Evolutionary conservation across 164 flowering plant genomes (phyloP).

Genomic region (Pachysandra terminalis): DNA sequence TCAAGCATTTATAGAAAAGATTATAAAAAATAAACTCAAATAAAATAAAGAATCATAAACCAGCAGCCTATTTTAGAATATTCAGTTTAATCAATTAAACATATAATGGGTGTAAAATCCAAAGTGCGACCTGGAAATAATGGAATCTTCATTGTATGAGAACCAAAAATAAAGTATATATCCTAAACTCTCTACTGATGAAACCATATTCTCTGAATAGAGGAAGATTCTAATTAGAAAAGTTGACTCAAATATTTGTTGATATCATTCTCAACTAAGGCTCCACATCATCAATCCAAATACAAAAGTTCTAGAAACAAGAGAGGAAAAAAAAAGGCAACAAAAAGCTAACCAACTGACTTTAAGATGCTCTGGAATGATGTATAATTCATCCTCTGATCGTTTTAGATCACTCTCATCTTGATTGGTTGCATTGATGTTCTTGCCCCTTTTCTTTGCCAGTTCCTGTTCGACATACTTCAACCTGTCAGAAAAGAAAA

Average conservation of each 20-base stretch:
- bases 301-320: neutral
- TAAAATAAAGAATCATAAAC: too few relatives aligned
- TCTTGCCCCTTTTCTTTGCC: conserved; percentile 89
- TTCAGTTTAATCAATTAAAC: too few relatives aligned
- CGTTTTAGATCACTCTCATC: conserved; percentile 1
- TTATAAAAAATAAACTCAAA: too few relatives aligned
- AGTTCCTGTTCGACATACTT: conserved; percentile 92
- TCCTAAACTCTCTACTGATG: too few relatives aligned
- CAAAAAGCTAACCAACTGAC: neutral
- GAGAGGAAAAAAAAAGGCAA: neutral
- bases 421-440: conserved; percentile 46
- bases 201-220: too few relatives aligned
- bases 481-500: conserved; percentile 47
- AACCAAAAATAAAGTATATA: too few relatives aligned
- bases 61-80: too few relatives aligned
- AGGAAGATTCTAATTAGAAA: too few relatives aligned
- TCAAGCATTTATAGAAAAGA: too few relatives aligned
- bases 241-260: neutral
- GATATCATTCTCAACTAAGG: neutral
- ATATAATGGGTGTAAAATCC: too few relatives aligned
- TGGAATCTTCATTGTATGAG: too few relatives aligned
- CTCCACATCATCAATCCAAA: neutral
- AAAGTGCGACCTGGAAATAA: too few relatives aligned
- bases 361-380: neutral
- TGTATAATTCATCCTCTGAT: neutral